phyloP scores from a whole-genome alignment of 2,329 filamentous ascomycete species.

The Aspergillus novoparasiticus region DNA sequence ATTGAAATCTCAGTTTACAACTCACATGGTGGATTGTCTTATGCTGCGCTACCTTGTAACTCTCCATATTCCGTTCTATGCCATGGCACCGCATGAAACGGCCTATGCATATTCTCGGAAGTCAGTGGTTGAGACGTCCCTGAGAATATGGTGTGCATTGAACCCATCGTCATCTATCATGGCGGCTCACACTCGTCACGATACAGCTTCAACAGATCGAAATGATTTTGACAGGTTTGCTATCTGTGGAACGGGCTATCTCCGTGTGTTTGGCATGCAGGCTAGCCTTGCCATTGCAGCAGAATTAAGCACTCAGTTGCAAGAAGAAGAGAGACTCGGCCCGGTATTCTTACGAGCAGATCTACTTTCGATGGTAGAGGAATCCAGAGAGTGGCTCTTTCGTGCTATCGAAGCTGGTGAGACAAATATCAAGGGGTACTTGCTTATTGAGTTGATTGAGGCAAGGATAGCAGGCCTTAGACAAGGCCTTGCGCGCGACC shows the following conservation, averaged over 20 bases:
- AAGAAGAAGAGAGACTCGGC: conserved; percentile 30
- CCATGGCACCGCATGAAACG: conserved; percentile 21
- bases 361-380: conserved; percentile 38
- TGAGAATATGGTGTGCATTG: conserved; percentile 50
- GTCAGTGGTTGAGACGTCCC: conserved; percentile 50
- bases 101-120: conserved; percentile 53
- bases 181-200: conserved; percentile 9
- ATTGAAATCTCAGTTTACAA: conserved; percentile 20
- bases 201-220: not conserved
- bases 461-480: conserved; percentile 49
- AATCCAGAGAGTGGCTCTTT: conserved; percentile 46
- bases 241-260: conserved; percentile 38
- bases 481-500: conserved; percentile 37
- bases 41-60: conserved; percentile 31
- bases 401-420: conserved; percentile 51
- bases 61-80: conserved; percentile 35
- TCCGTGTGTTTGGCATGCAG: conserved; percentile 21
- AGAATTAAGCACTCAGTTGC: conserved; percentile 31
- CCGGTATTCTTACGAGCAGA: conserved; percentile 30
- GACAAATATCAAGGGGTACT: conserved; percentile 58
- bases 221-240: conserved; percentile 45
- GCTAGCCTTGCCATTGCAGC: conserved; percentile 24
- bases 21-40: conserved; percentile 28
- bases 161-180: conserved; percentile 32
- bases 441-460: conserved; percentile 45